Conservation (phyloP, 2,329 filamentous ascomycete species). For the Talaromyces sp. region DNA sequence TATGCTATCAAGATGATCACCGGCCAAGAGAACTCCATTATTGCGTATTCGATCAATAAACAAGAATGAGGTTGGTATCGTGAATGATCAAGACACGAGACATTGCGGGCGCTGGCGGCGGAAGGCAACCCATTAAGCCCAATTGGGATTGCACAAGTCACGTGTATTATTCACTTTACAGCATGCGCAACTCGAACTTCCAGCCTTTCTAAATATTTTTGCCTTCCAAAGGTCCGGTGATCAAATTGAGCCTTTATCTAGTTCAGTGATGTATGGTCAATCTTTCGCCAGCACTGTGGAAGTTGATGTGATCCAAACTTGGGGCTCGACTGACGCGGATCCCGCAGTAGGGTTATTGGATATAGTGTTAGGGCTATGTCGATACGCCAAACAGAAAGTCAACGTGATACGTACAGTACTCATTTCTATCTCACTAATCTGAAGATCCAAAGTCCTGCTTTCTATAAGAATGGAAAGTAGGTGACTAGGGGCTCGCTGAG, state of each 20-base stretch:
- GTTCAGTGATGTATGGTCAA: not conserved
- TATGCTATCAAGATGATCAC: not conserved
- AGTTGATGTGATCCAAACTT: not conserved
- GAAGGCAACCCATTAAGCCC: conserved; percentile 46
- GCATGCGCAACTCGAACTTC: not conserved
- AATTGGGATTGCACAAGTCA: conserved; percentile 18
- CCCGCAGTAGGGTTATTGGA: not conserved
- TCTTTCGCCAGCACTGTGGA: not conserved
- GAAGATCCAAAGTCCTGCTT: too few relatives aligned
- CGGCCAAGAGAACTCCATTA: conserved; percentile 9
- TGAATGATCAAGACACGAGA: not conserved
- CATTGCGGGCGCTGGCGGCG: conserved; percentile 41
- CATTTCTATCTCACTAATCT: not conserved
- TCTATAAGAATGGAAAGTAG: too few relatives aligned
- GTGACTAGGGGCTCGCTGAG: too few relatives aligned
- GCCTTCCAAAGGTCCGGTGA: not conserved
- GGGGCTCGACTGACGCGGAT: not conserved
- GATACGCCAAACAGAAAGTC: not conserved
- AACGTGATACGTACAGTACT: not conserved
- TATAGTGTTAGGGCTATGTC: not conserved
- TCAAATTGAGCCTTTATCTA: not conserved
- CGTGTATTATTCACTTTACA: not conserved
- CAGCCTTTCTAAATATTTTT: not conserved
- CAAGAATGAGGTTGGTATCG: conserved; percentile 45
- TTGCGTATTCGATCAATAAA: conserved; percentile 18